Evolutionary conservation across 2,329 filamentous ascomycete genomes (phyloP).

Genomic region (Colletotrichum gloeosporioides): DNA sequence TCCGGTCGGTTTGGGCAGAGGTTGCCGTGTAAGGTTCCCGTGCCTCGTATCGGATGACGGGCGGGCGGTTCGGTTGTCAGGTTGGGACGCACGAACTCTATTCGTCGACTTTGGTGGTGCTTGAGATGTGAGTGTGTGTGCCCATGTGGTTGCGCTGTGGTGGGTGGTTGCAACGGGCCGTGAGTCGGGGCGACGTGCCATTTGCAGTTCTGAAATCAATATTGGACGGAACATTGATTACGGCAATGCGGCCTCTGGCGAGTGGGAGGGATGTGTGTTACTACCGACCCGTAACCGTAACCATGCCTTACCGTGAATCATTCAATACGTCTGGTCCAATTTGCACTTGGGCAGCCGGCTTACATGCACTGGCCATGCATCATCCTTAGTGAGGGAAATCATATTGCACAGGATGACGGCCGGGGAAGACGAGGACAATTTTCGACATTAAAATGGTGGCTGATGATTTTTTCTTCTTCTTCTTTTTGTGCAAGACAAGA

Average conservation of each 20-base stretch:
- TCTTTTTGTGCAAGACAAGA: neutral
- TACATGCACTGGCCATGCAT: neutral
- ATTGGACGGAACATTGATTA: neutral
- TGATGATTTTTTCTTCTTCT: neutral
- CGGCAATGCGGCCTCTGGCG: neutral
- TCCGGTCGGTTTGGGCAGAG: neutral
- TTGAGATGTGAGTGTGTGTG: neutral
- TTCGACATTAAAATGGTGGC: neutral
- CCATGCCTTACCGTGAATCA: neutral
- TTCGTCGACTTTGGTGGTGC: neutral
- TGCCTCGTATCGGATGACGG: slow-evolving; percentile 16
- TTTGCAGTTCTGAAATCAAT: neutral
- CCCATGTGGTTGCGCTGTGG: neutral
- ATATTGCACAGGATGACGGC: neutral
- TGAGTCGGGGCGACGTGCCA: neutral
- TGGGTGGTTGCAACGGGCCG: neutral
- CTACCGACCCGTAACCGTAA: neutral
- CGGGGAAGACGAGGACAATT: neutral
- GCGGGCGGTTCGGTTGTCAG: slow-evolving; percentile 5
- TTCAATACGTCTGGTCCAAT: neutral
- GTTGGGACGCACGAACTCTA: slow-evolving; percentile 16
- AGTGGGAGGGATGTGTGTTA: neutral
- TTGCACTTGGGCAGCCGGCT: neutral
- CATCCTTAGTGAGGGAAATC: neutral
- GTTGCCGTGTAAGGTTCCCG: slow-evolving; percentile 3